Percentiles rank a stretch among this genome's conserved stretches.
Evolutionary conservation across 805 yeast species (phyloP).

Genomic region (Cyberlindnera samutprakarnensis): DNA sequence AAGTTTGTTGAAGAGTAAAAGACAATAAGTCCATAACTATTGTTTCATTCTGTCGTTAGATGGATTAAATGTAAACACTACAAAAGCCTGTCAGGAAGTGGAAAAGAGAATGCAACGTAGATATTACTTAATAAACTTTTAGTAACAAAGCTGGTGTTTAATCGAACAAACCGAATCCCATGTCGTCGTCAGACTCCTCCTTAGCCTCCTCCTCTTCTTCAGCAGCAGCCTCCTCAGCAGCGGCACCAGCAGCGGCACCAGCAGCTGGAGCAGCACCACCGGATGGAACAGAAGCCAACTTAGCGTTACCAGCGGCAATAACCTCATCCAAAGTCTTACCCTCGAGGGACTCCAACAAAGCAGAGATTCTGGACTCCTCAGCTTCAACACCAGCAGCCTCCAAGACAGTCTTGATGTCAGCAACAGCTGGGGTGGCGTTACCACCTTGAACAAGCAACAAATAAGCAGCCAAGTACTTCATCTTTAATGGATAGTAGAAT

Average conservation of each 20-base stretch:
- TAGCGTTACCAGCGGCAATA: conserved; percentile 73
- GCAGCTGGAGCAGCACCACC: conserved; percentile 72
- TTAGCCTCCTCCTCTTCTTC: conserved; percentile 47
- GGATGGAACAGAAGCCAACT: conserved; percentile 74
- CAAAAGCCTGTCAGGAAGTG: no score
- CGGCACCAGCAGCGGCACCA: conserved; percentile 48
- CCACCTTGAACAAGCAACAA: conserved; percentile 85
- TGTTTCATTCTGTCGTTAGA: no score
- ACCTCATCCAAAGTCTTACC: conserved; percentile 69
- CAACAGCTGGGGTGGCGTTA: conserved; percentile 73
- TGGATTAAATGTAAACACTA: no score
- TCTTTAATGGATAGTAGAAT: conserved; percentile 34
- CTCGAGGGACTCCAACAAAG: conserved; percentile 66
- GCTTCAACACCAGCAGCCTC: conserved; percentile 76
- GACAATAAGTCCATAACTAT: no score
- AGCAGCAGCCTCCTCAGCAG: conserved; percentile 45
- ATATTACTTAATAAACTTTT: background rate
- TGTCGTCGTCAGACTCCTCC: conserved; percentile 58
- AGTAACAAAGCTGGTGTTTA: no score
- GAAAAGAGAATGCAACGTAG: conserved; percentile 4
- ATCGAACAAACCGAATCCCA: conserved; percentile 95
- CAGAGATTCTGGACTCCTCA: conserved; percentile 66
- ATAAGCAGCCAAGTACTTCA: conserved; percentile 93
- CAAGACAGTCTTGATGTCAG: conserved; percentile 65
- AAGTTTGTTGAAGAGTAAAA: conserved; percentile 1